Evolutionary conservation across 208 protist genomes (phyloP).

Genomic region (Trypanosoma cruzi): DNA sequence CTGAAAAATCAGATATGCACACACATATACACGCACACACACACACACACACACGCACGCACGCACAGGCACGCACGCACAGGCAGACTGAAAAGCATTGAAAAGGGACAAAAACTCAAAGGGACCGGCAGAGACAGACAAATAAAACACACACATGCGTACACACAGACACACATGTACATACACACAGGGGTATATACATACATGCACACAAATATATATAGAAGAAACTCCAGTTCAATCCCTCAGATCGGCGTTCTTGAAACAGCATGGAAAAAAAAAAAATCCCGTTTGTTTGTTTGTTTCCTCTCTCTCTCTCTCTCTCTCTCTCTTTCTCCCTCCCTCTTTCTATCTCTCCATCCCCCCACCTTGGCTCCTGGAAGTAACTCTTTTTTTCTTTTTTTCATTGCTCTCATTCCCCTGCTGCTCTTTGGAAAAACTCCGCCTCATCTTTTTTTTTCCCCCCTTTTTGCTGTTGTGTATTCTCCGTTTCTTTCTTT

Average conservation of each 20-base stretch:
- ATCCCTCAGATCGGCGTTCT: neutral
- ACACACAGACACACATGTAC: too few relatives aligned
- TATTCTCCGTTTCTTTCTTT: constrained; percentile 2
- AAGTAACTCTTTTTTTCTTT: constrained; percentile 14
- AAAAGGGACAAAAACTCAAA: too few relatives aligned
- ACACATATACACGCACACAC: too few relatives aligned
- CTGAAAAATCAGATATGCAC: too few relatives aligned
- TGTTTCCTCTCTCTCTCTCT: constrained; percentile 9
- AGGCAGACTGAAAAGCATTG: too few relatives aligned
- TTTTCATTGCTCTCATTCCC: constrained; percentile 2
- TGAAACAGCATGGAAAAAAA: neutral
- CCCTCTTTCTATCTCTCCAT: constrained; percentile 1
- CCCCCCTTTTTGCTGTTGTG: neutral
- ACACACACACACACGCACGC: too few relatives aligned
- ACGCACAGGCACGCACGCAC: too few relatives aligned
- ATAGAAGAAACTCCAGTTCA: neutral
- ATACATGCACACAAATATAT: neutral
- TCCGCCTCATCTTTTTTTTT: constrained; percentile 2
- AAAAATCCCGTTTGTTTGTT: too few relatives aligned
- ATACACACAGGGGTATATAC: constrained; percentile 4
- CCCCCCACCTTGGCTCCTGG: neutral
- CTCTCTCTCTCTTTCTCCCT: constrained; percentile 12
- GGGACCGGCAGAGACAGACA: too few relatives aligned
- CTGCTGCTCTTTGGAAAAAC: neutral
- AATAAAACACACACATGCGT: too few relatives aligned